These are phyloP conservation scores for Phytopythium boreale DNA, from an alignment of 352 stramenopile species.

Conservation along the genomic window DNA sequence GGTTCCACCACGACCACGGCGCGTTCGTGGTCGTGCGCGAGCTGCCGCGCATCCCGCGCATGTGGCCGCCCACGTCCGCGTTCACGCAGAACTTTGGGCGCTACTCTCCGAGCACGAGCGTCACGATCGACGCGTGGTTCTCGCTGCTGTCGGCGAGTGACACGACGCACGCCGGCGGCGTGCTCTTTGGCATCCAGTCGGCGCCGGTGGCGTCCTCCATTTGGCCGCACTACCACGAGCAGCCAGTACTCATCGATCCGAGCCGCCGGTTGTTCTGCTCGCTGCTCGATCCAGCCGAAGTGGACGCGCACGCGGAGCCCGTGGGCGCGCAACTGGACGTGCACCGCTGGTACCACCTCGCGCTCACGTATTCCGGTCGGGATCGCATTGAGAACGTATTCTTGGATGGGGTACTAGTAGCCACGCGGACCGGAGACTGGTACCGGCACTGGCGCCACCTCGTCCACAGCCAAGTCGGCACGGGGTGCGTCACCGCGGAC, in stretches of 20 bases:
- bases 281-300: constrained; percentile 26
- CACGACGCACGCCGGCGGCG: constrained; percentile 16
- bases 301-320: background rate
- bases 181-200: constrained; percentile 45
- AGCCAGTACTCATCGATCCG: constrained; percentile 36
- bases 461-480: constrained; percentile 37
- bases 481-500: constrained; percentile 27
- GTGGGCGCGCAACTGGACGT: constrained; percentile 20
- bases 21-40: constrained; percentile 6
- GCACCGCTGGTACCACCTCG: constrained; percentile 43
- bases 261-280: constrained; percentile 44
- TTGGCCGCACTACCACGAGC: constrained; percentile 41
- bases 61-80: constrained; percentile 3
- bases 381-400: constrained; percentile 30
- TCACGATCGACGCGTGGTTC: constrained; percentile 45
- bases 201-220: constrained; percentile 19
- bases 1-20: constrained; percentile 6
- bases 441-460: constrained; percentile 36
- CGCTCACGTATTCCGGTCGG: constrained; percentile 28
- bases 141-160: constrained; percentile 15
- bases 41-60: background rate
- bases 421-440: constrained; percentile 12
- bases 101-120: constrained; percentile 13
- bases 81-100: constrained; percentile 18
- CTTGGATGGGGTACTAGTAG: constrained; percentile 29